phyloP scores from a whole-genome alignment of 2,329 filamentous ascomycete genomes.

The Byssothecium circinans region DNA sequence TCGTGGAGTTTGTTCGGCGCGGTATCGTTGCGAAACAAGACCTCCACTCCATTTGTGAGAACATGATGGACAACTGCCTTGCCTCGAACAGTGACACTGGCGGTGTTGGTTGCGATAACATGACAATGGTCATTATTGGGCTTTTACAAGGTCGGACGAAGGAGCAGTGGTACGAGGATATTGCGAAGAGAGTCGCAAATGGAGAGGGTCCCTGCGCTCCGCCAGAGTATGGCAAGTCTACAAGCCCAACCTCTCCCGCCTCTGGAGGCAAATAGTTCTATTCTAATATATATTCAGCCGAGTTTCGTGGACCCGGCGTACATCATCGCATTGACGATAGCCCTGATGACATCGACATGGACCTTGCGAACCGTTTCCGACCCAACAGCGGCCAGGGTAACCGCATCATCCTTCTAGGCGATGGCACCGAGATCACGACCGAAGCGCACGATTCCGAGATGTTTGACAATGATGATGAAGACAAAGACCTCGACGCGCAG shows the following conservation, averaged over 20 bases:
- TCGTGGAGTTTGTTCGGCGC: conserved; percentile 93
- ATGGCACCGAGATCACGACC: conserved; percentile 89
- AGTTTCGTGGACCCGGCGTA: conserved; percentile 54
- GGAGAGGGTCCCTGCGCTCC: conserved; percentile 98
- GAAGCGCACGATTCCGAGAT: conserved; percentile 89
- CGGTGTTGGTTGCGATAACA: conserved; percentile 98
- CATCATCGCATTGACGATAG: conserved; percentile 55
- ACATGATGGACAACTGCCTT: conserved; percentile 99
- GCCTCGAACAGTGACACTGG: conserved; percentile 97
- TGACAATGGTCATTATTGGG: conserved; percentile 94
- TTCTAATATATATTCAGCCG: conserved; percentile 48
- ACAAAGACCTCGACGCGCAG: conserved; percentile 83
- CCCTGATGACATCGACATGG: conserved; percentile 68
- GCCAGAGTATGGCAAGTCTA: conserved; percentile 95
- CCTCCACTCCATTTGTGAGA: conserved; percentile 93
- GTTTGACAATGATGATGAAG: conserved; percentile 87
- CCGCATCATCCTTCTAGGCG: conserved; percentile 90
- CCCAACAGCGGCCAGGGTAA: conserved; percentile 67
- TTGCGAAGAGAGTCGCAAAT: conserved; percentile 89
- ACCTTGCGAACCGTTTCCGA: conserved; percentile 67
- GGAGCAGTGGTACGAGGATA: conserved; percentile 97
- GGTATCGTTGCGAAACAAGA: conserved; percentile 97
- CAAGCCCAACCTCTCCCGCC: conserved; percentile 42
- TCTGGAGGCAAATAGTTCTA: conserved; percentile 37
- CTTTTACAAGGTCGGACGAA: conserved; percentile 89